Evolutionary conservation across 2,329 filamentous ascomycete species (phyloP).

Genomic region (Erysiphe pulchra): DNA sequence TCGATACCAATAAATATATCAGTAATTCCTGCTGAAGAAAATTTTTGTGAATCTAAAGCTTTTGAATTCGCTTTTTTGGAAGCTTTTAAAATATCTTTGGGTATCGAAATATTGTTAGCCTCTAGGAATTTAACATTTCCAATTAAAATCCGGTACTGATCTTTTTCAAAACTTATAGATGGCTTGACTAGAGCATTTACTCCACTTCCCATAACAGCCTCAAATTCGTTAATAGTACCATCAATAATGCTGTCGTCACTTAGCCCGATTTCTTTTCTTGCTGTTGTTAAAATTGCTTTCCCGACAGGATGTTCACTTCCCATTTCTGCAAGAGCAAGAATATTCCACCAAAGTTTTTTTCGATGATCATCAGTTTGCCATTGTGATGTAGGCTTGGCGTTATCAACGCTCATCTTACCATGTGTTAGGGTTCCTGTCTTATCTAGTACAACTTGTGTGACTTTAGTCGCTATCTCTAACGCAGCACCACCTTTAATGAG

Average conservation of each 20-base stretch:
- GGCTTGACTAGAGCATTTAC: constrained; percentile 66
- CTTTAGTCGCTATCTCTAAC: constrained; percentile 68
- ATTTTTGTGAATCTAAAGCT: constrained; percentile 15
- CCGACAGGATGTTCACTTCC: constrained; percentile 90
- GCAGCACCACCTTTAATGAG: constrained; percentile 92
- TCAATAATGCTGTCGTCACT: constrained; percentile 49
- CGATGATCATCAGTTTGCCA: constrained; percentile 48
- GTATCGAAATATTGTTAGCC: constrained; percentile 41
- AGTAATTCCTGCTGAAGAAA: constrained; percentile 41
- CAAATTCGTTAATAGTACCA: constrained; percentile 66
- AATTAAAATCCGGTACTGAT: constrained; percentile 53
- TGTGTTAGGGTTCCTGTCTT: constrained; percentile 91
- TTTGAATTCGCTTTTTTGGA: constrained; percentile 31
- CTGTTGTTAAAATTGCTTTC: constrained; percentile 55
- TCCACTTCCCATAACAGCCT: constrained; percentile 59
- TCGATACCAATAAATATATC: constrained; percentile 83
- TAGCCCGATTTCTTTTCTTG: constrained; percentile 50
- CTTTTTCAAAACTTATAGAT: constrained; percentile 35
- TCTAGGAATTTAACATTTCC: constrained; percentile 61
- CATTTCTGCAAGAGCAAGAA: constrained; percentile 85
- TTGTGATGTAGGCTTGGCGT: constrained; percentile 33
- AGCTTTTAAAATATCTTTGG: constrained; percentile 33
- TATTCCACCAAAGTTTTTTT: constrained; percentile 73
- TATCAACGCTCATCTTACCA: constrained; percentile 82
- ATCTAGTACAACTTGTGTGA: constrained; percentile 77